phyloP scores from a whole-genome alignment of 2,329 filamentous ascomycete species.

The Ustilaginoidea virens region DNA sequence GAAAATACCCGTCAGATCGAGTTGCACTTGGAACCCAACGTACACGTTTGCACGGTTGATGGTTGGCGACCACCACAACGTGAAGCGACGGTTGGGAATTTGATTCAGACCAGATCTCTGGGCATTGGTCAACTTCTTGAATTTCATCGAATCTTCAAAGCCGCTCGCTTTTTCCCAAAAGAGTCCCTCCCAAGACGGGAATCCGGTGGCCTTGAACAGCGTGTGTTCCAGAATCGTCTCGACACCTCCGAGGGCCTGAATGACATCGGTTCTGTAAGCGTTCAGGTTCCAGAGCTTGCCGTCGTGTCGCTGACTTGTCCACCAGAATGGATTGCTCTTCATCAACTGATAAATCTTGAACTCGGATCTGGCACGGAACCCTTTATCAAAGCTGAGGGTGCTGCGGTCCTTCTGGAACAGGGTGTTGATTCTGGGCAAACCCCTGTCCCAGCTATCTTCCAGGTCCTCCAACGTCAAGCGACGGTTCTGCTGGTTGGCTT shows the following conservation, averaged over 20 bases:
- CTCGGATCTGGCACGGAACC: slow-evolving; percentile 85
- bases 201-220: slow-evolving; percentile 90
- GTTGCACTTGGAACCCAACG: slow-evolving; percentile 96
- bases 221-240: slow-evolving; percentile 97
- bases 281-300: slow-evolving; percentile 97
- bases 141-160: slow-evolving; percentile 67
- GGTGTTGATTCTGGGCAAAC: slow-evolving; percentile 94
- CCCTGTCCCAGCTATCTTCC: slow-evolving; percentile 96
- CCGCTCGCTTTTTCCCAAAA: slow-evolving; percentile 65
- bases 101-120: slow-evolving; percentile 95
- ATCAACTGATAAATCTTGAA: slow-evolving; percentile 98
- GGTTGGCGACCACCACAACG: slow-evolving; percentile 89
- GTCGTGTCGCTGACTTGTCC: slow-evolving; percentile 94
- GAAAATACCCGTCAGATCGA: slow-evolving; percentile 97
- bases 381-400: slow-evolving; percentile 95
- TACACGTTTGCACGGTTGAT: slow-evolving; percentile 96
- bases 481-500: slow-evolving; percentile 94
- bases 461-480: slow-evolving; percentile 88
- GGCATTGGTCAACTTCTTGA: slow-evolving; percentile 97
- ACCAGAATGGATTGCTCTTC: slow-evolving; percentile 99
- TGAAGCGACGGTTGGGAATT: slow-evolving; percentile 97
- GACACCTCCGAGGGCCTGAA: slow-evolving; percentile 88
- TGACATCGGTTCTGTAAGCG: slow-evolving; percentile 89
- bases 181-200: slow-evolving; percentile 90
- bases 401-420: slow-evolving; percentile 97